Base-by-base conservation (phyloP, 202 grass and related monocot genomes). In the Saccharum hybrid region DNA sequence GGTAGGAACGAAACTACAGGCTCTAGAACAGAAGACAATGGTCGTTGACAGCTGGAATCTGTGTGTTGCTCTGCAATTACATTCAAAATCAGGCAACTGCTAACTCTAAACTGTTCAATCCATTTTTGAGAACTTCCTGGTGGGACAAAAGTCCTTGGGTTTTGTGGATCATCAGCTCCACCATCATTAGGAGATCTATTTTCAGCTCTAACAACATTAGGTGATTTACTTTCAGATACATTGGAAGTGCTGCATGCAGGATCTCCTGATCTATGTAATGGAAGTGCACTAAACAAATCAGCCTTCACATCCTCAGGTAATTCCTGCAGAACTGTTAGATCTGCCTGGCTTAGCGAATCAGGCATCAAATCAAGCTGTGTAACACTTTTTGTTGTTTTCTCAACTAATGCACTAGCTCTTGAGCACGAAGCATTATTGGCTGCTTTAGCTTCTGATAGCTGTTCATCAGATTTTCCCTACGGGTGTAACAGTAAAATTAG, bases 291-390 rank as follows among this genome's bases (percentile, higher is more conserved):
- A 86, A 88, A 68, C 85, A 94, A 71, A 86, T 91, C 89, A 87
- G 80, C 80, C 78, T 79, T 95, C 42, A 92, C 88, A 80, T 93
- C 87, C 16, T 91, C 92, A 22, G 92, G 93, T 86, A 95, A 85
- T 71, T 95, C 82, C 78, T 95, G 77, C 31, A 98, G 72, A 84
- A 90, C 82, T 23, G 89, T 89, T 9, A 78, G 37, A 72, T 98
- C 89, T 83, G 85, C 74, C 75, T 98, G 96, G 88, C 89, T 93
- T 74, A 91, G 81, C 87, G 96, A 90, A 81, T 65, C 72, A 75
- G 93, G 96, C 89, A 95, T 90, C 74, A 92, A 77, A 89, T 93
- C 88, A 82, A 84, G 49, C 33, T 82, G 78, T 23, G 65, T 79
- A 42, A 63, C 46, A 77, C 21, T 43, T 46, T 75, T 46, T 61